Base-by-base conservation (phyloP, 2,329 filamentous ascomycete species). In the Verticillium nonalfalfae region DNA sequence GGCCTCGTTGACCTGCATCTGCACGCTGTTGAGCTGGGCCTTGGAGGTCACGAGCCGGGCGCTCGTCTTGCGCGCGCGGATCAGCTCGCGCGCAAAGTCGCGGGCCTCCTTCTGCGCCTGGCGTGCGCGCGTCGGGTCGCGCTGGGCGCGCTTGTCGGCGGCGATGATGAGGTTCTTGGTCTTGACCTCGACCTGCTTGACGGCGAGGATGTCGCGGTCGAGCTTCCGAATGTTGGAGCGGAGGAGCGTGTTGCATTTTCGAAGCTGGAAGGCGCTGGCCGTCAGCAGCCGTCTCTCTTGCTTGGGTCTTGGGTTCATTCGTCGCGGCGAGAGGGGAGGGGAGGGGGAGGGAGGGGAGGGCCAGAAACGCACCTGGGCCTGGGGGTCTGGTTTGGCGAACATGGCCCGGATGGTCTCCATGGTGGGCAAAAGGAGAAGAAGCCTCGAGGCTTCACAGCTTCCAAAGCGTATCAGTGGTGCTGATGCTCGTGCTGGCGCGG, bases 1-100 rank as follows among this genome's bases (percentile, higher is more conserved):
- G 1, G 95, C 93, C 78, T 98, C 94, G 71, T 93, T 92, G 71
- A 99, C 94, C 77, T 98, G 95, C 93, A 98, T 96, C 76, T 94
- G 89, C 54, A 99, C 94, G 67, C 90, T 94, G 72, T 89, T 88
- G 57, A 99, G 85, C 77, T 98, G 95, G 1, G 95, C 95, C 73
- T 96, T 96, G 69, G 89, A 90, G 0, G 94, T 98, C 18, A 89
- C 82, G 45, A 98, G 83, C 4, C 95, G 87, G 35, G 82, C 78
- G 18, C 83, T 84, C 65, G 93, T 88, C 73, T 89, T 91, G 66
- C 95, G 90, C 63, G 91, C 85, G 59, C 90, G 88, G 65, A 98
- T 86, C 58, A 98, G 84, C 76, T 97, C 94, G 67, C 87, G 85
- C 31, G 95, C 95, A 74, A 97, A 97, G 66, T 89, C 88, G 67